Evolutionary conservation across 2,329 filamentous ascomycete species (phyloP), one percentile per base, ranked within the genome.

Genomic region (Pezicula radicicola): DNA sequence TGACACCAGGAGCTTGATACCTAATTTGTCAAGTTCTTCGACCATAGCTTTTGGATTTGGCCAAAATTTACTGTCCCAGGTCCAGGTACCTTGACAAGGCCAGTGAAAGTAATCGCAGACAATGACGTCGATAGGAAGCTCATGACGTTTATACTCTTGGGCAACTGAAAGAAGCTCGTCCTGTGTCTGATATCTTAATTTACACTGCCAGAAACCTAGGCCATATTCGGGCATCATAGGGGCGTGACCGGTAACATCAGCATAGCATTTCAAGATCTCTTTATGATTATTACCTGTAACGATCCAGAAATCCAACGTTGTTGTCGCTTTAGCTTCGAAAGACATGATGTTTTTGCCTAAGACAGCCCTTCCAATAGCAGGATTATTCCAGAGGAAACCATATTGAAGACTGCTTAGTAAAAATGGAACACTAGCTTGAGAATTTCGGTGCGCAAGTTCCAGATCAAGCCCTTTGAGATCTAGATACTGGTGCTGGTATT

Each of bases 221-320:
- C 81, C 83, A 56, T 84, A 85, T 58, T 85, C 82, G 1, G 83
- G 83, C 82, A 86, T 86, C 75, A 80, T 80, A 0, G 83, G 83
- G 0, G 78, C 79, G 46, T 73, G 75, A 0, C 83, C 83, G 0
- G 81, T 83, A 3, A 73, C 78, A 6, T 68, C 66, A 0, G 76
- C 77, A 55, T 85, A 86, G 0, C 75, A 70, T 51, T 79, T 69
- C 8, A 78, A 73, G 37, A 85, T 83, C 35, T 79, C 71, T 0
- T 72, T 72, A 0, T 82, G 81, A 0, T 71, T 72, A 37, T 80
- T 74, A 0, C 77, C 80, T 0, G 77, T 79, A 0, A 84, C 79
- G 28, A 86, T 63, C 83, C 83, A 85, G 59, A 84, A 85, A 57
- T 86, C 83, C 0, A 87, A 68, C 0, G 68, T 66, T 12, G 74